phyloP scores from a whole-genome alignment of 1,284 basidiomycete genomes.

The Singerocomus rubriflavus region DNA sequence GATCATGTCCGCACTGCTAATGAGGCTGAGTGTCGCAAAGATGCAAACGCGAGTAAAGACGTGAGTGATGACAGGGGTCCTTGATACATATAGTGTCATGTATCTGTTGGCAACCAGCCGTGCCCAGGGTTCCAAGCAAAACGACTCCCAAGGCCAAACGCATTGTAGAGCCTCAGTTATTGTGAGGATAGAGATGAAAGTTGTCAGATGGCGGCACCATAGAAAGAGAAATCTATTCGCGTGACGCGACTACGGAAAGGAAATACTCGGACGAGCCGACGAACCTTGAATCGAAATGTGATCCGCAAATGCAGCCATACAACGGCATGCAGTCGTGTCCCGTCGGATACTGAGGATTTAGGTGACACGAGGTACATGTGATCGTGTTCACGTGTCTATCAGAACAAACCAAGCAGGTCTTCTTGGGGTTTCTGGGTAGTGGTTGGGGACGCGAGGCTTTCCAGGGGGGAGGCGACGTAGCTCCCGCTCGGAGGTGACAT shows the following conservation, averaged over 20 bases:
- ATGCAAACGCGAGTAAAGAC: constrained; percentile 4
- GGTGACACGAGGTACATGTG: too few relatives aligned
- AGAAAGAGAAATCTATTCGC: too few relatives aligned
- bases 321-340: too few relatives aligned
- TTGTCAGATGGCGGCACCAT: too few relatives aligned
- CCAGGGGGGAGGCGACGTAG: constrained; percentile 12
- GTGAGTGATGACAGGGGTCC: not conserved
- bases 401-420: constrained; percentile 50
- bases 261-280: too few relatives aligned
- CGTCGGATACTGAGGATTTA: too few relatives aligned
- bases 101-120: constrained; percentile 32
- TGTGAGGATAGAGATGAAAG: too few relatives aligned
- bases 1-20: constrained; percentile 44
- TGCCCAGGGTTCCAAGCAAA: constrained; percentile 17
- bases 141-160: constrained; percentile 6
- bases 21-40: constrained; percentile 40
- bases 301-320: too few relatives aligned
- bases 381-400: constrained; percentile 11
- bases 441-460: constrained; percentile 13
- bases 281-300: too few relatives aligned
- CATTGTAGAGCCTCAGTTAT: constrained; percentile 16
- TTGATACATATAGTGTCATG: constrained; percentile 30
- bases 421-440: constrained; percentile 40
- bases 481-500: constrained; percentile 9
- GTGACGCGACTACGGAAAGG: too few relatives aligned